phyloP scores from a whole-genome alignment of 164 flowering plant species.

The Malania oleifera region DNA sequence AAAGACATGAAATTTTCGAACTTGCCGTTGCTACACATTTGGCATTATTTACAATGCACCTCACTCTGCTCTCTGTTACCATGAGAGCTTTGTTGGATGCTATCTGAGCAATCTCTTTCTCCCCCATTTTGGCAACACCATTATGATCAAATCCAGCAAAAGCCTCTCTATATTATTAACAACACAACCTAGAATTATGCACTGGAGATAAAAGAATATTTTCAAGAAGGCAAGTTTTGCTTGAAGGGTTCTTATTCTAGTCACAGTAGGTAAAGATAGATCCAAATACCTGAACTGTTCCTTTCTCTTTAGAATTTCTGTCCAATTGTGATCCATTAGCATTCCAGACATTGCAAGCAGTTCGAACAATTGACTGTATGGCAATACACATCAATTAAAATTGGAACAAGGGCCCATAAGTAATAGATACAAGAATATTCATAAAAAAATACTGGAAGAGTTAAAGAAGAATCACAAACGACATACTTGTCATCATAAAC shows the following conservation, averaged over 20 bases:
- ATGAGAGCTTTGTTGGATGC: conserved; percentile 48
- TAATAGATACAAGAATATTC: neutral
- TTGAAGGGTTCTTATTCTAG: too few relatives aligned
- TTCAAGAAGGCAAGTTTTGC: neutral
- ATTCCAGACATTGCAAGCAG: conserved; percentile 77
- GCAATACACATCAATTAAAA: neutral
- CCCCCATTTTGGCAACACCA: conserved; percentile 65
- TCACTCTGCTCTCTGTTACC: conserved; percentile 63
- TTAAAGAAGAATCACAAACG: neutral
- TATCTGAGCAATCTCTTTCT: conserved; percentile 57
- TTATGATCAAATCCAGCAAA: conserved; percentile 59
- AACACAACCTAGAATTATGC: neutral
- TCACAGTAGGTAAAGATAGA: too few relatives aligned
- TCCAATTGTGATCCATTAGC: conserved; percentile 86
- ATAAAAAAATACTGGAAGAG: too few relatives aligned
- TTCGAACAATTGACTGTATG: conserved; percentile 71
- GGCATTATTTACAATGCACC: conserved; percentile 89
- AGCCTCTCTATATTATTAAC: conserved; percentile 41
- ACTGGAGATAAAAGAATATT: neutral
- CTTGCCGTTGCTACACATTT: conserved; percentile 72
- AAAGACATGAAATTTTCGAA: neutral
- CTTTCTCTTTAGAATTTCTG: conserved; percentile 66
- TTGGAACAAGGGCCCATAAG: neutral
- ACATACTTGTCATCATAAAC: conserved; percentile 77
- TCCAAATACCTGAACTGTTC: conserved; percentile 49